These are phyloP conservation scores for Cymbopogon flexuosus DNA, from an alignment of 202 grass and related monocot genomes.

Conservation along the genomic window DNA sequence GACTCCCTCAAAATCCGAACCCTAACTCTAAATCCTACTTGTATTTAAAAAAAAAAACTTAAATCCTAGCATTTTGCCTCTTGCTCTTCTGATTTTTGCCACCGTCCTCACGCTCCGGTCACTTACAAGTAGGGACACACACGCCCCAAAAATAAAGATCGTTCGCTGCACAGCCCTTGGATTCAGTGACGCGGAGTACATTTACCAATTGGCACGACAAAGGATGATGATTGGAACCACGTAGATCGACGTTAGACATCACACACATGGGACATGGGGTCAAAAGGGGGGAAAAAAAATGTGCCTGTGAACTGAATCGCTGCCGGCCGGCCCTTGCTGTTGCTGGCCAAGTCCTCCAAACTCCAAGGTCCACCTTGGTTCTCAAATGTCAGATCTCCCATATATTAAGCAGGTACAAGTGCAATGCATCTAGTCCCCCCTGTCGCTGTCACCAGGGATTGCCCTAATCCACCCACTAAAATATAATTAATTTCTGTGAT, in stretches of 20 bases:
- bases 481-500: background rate
- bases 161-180: background rate
- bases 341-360: background rate
- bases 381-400: background rate
- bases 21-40: no score
- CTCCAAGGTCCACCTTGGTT: background rate
- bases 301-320: no score
- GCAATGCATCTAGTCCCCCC: conserved; percentile 28
- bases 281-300: background rate
- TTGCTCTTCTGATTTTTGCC: no score
- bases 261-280: background rate
- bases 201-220: background rate
- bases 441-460: conserved; percentile 23
- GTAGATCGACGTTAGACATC: background rate
- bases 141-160: no score
- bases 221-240: background rate
- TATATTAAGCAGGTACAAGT: background rate
- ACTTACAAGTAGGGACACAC: no score
- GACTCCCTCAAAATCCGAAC: no score
- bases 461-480: conserved; percentile 2
- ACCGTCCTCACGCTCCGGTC: no score
- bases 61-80: no score
- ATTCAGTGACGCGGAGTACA: background rate
- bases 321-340: no score
- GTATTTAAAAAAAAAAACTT: no score